Base-by-base conservation (phyloP, 2,329 filamentous ascomycete genomes). In the Tothia fuscella region DNA sequence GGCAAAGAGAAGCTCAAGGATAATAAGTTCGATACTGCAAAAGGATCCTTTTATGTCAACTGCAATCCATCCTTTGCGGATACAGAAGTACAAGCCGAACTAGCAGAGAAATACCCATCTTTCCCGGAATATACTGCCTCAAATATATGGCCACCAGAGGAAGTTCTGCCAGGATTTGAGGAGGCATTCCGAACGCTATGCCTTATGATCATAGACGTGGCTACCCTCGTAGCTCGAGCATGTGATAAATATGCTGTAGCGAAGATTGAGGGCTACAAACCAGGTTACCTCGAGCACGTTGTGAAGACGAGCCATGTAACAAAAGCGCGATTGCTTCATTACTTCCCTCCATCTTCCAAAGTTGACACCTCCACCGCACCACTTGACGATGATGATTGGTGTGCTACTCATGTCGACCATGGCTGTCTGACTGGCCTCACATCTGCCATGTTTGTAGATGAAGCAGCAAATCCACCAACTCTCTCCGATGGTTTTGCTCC, bases 391-490 rank as follows among this genome's bases (percentile, higher is more conserved):
- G 88, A 95, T 59, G 84, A 93, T 63, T 98, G 91, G 91, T 98
- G 89, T 60, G 84, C 87, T 6, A 86, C 82, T 1, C 83, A 91
- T 58, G 68, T 91, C 43, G 89, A 96, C 60, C 87, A 95, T 53
- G 87, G 91, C 32, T 96, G 89, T 57, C 71, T 98, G 24, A 98
- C 91, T 0, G 89, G 88, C 12, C 70, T 98, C 25, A 98, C 91
- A 0, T 89, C 82, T 2, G 88, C 89, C 50, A 94, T 96, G 87
- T 96, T 93, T 60, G 72, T 96, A 47, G 86, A 96, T 55, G 89
- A 96, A 63, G 62, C 63, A 1, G 57, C 56, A 7, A 53, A 65
- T 21, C 46, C 56, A 5, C 60, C 63, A 31, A 41, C 42, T 16
- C 46, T 58, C n/a, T 54, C 62, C 2, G 5, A 19, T 20, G 30